Evolutionary conservation across 2,329 filamentous ascomycete species (phyloP), one percentile per base, ranked within the genome.

Genomic region (Venturia asperata): DNA sequence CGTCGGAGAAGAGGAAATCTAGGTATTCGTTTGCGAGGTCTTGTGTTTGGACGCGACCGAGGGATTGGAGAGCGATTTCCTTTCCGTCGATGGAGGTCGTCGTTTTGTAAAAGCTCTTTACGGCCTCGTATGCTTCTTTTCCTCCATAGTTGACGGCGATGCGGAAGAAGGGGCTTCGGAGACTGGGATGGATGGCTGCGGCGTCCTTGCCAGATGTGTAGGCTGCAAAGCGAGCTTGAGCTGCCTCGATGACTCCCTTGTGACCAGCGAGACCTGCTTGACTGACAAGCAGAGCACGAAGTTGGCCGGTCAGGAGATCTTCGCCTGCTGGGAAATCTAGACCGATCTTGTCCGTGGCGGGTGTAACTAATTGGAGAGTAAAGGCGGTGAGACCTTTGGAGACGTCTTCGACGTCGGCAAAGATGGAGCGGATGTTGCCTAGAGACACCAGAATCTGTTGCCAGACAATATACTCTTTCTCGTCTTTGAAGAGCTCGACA

Each of bases 71-170:
- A 69, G 86, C 89, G 68, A 96, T 89, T 70, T 96, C 92, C 77
- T 92, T 95, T 71, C 92, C 92, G 71, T 97, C 94, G 45, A 97
- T 87, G 9, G 92, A 91, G 63, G 88, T 88, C 15, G 91, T 94
- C 62, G 81, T 87, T 68, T 86, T 82, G 82, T 91, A 97, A 74
- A 97, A 92, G 64, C 91, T 85, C 79, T 93, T 91, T 64, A 99
- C 83, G 9, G 87, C 83, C 37, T 89, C 83, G 69, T 85, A 88
- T 64, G 91, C 90, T 19, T 86, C 80, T 63, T 83, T 82, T 9
- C 85, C 85, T 7, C 91, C 86, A 69, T 92, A 85, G 68, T 86
- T 87, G 67, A 97, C 82, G 34, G 86, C 88, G 43, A 92, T 87
- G 66, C 87, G 86, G 81, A 92, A 97, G 67, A 96, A 84, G 1